Conservation (phyloP, 2,329 filamentous ascomycete species). For the Exophiala xenobiotica region DNA sequence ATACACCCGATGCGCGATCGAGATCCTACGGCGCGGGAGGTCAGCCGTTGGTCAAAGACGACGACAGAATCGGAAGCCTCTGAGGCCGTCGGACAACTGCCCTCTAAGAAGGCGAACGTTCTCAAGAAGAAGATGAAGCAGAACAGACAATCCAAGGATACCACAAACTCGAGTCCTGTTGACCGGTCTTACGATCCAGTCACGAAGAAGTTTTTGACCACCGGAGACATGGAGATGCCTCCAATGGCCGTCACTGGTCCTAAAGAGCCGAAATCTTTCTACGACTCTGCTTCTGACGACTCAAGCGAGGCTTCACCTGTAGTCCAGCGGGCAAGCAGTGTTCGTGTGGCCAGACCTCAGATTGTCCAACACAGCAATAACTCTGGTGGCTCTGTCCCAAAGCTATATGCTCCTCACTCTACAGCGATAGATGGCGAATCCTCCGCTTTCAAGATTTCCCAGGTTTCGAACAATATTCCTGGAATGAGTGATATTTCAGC, state of each 20-base stretch:
- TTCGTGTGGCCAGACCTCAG: conserved; percentile 25
- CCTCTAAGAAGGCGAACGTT: conserved; percentile 9
- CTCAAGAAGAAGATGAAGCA: conserved; percentile 18
- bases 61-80: conserved; percentile 25
- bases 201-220: conserved; percentile 12
- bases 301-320: conserved; percentile 20
- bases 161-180: conserved; percentile 17
- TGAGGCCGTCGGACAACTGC: conserved; percentile 5
- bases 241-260: conserved; percentile 10
- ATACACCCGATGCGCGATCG: conserved; percentile 13
- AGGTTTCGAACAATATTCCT: background rate
- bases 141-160: conserved; percentile 16
- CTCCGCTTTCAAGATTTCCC: background rate
- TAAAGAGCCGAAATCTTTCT: conserved; percentile 19
- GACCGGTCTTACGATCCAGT: conserved; percentile 23
- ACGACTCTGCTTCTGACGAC: conserved; percentile 23
- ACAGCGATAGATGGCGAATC: conserved; percentile 2
- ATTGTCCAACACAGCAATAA: conserved; percentile 27
- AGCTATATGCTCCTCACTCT: conserved; percentile 12
- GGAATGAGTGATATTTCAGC: too few relatives aligned
- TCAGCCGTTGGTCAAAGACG: conserved; percentile 26
- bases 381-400: conserved; percentile 19
- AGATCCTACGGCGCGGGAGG: conserved; percentile 13
- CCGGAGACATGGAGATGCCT: conserved; percentile 8
- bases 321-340: conserved; percentile 30